Base-by-base conservation (phyloP, 257 asterid species). In the Solanum rostratum region DNA sequence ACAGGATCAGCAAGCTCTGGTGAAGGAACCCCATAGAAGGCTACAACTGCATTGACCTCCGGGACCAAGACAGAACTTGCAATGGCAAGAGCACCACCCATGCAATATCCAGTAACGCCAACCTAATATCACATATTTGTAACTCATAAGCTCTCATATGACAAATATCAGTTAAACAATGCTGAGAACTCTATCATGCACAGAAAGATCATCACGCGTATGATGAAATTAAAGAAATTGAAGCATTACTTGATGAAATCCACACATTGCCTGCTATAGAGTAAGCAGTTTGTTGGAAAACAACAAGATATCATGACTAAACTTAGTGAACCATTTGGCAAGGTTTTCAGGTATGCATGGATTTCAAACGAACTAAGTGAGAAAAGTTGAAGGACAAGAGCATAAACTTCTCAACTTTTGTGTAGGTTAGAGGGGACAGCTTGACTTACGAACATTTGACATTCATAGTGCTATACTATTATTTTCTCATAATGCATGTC, bases 11-110 rank as follows among this genome's bases (percentile, higher is more conserved):
- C 98, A 85, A 97, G 98, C 87, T 91, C 89, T 16, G 97, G 85
- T 37, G 99, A 91, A 81, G 98, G 98, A 80, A 95, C 98, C 68
- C 99, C 99, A 83, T 97, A 97, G 86, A 97, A 97, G 86, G 94
- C 94, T 66, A 91, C 98, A 85, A 91, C 98, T 27, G 97, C 98
- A 85, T 95, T 98, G 73, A 94, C 92, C 27, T 91, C 93, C 2
- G 98, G 93, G 85, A 94, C 91, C 88, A 91, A 86, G 55, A 97
- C 98, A 85, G 99, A 93, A 88, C 98, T 97, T 87, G 98, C 99
- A 83, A 97, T 89, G 65, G 97, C 89, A 85, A 97, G 98, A 87
- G 99, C 98, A 65, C 98, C 99, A 57, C 98, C 99, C 99, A 97
- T 94, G 93, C 99, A 97, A 89, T 85, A 97, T 84, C 99, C 98